Percentiles rank a stretch among this genome's conserved stretches.
Evolutionary conservation across 2,329 filamentous ascomycete species (phyloP).

Genomic region (Aspergillus alliaceus): DNA sequence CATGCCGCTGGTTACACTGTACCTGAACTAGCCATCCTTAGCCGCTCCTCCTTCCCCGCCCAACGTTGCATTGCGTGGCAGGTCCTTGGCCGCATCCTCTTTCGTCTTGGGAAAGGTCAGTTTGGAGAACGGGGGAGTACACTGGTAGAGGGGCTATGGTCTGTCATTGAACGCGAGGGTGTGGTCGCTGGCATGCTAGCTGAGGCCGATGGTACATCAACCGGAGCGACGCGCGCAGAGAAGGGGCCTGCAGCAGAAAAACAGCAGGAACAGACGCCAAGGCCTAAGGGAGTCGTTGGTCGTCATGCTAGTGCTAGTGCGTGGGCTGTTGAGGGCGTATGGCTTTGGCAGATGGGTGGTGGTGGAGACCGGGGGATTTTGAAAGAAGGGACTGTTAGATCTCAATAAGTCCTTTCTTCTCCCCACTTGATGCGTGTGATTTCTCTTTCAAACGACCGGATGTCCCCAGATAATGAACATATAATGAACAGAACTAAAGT

Average conservation of each 20-base stretch:
- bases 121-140: slow-evolving; percentile 62
- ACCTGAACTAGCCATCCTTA: slow-evolving; percentile 76
- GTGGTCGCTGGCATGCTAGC: slow-evolving; percentile 75
- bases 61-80: slow-evolving; percentile 92
- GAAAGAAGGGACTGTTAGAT: slow-evolving; percentile 34
- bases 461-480: neutral
- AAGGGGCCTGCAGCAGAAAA: slow-evolving; percentile 28
- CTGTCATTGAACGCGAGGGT: slow-evolving; percentile 70
- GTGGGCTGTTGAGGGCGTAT: slow-evolving; percentile 86
- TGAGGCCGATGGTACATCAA: slow-evolving; percentile 59
- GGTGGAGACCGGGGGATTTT: slow-evolving; percentile 45
- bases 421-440: too few relatives aligned
- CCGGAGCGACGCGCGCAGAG: slow-evolving; percentile 32
- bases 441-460: neutral
- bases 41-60: slow-evolving; percentile 76
- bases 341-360: slow-evolving; percentile 77
- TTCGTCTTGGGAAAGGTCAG: slow-evolving; percentile 73
- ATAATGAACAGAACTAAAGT: neutral
- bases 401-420: slow-evolving; percentile 17
- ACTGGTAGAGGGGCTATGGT: slow-evolving; percentile 80
- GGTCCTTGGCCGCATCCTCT: slow-evolving; percentile 81
- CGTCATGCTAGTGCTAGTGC: slow-evolving; percentile 76
- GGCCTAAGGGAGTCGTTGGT: slow-evolving; percentile 30
- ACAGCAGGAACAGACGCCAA: neutral
- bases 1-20: slow-evolving; percentile 95